Conservation (phyloP, 2,329 filamentous ascomycete species). For the Lanzia echinophila region DNA sequence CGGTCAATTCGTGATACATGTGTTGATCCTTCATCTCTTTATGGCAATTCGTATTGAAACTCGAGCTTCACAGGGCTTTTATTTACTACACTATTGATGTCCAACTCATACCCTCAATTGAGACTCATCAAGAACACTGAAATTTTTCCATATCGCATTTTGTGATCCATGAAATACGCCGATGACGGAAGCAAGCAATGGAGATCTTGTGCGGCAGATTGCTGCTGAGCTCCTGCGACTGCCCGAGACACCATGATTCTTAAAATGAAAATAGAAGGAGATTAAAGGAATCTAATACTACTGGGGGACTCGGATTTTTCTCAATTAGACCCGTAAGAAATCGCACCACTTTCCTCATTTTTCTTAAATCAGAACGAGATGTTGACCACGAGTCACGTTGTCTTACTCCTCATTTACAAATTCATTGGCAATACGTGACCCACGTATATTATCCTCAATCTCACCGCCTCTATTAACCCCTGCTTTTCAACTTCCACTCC, state of each 20-base stretch:
- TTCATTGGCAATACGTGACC: conserved; percentile 30
- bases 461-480: conserved; percentile 12
- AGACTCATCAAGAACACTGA: background rate
- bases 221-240: conserved; percentile 19
- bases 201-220: conserved; percentile 16
- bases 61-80: background rate
- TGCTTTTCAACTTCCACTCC: conserved; percentile 20
- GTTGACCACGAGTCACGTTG: conserved; percentile 19
- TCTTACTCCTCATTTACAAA: conserved; percentile 18
- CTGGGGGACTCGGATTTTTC: conserved; percentile 10
- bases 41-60: background rate
- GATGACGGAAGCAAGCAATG: conserved; percentile 15
- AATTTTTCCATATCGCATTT: conserved; percentile 3
- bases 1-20: background rate
- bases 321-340: background rate
- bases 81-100: background rate
- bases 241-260: conserved; percentile 18
- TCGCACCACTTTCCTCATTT: background rate
- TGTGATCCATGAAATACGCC: conserved; percentile 11
- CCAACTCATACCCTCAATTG: background rate
- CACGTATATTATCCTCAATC: conserved; percentile 22
- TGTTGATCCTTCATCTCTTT: background rate
- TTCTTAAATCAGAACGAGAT: background rate
- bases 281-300: conserved; percentile 2
- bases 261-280: conserved; percentile 12